A percentile compares a stretch with the other conserved stretches of the same genome.
Evolutionary conservation across 225 moss, liverwort and hornwort genomes (phyloP).

Genomic region (Sphagnum tenellum): DNA sequence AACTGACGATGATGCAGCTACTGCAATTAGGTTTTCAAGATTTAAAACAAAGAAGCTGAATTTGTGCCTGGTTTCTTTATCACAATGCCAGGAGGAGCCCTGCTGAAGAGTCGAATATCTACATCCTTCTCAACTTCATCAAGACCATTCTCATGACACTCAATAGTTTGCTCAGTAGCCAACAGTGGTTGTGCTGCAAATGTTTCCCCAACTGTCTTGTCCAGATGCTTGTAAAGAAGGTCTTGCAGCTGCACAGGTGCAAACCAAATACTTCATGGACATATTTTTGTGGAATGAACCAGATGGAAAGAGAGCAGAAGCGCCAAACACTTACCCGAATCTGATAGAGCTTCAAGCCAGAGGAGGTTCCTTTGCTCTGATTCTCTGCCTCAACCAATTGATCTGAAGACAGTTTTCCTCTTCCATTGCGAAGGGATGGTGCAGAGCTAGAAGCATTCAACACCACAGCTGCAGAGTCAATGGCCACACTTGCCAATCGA

Average conservation of each 20-base stretch:
- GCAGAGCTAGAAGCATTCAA: slow-evolving; percentile 31
- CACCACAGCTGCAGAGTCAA: slow-evolving; percentile 63
- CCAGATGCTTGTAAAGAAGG: slow-evolving; percentile 69
- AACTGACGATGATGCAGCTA: not conserved
- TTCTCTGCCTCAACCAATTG: slow-evolving; percentile 3
- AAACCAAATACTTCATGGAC: not conserved
- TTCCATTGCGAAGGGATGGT: slow-evolving; percentile 18
- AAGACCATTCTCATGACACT: slow-evolving; percentile 3
- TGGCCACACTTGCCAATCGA: slow-evolving; percentile 57
- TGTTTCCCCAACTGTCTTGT: slow-evolving; percentile 45
- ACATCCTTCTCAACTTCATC: slow-evolving; percentile 36
- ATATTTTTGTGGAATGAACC: not conserved
- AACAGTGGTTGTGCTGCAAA: slow-evolving; percentile 9
- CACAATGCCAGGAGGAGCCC: slow-evolving; percentile 58
- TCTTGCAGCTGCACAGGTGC: slow-evolving; percentile 51
- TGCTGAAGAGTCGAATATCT: slow-evolving; percentile 60
- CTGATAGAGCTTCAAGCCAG: slow-evolving; percentile 65
- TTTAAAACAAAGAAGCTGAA: too few relatives aligned
- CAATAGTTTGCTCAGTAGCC: not conserved
- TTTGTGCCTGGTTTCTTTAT: slow-evolving; percentile 32
- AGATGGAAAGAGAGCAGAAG: not conserved
- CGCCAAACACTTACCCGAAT: slow-evolving; percentile 37
- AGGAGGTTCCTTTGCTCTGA: slow-evolving; percentile 17
- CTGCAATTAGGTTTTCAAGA: too few relatives aligned
- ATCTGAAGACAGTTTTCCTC: too few relatives aligned